Conservation (phyloP, 208 protist genomes). For the Leishmania major region DNA sequence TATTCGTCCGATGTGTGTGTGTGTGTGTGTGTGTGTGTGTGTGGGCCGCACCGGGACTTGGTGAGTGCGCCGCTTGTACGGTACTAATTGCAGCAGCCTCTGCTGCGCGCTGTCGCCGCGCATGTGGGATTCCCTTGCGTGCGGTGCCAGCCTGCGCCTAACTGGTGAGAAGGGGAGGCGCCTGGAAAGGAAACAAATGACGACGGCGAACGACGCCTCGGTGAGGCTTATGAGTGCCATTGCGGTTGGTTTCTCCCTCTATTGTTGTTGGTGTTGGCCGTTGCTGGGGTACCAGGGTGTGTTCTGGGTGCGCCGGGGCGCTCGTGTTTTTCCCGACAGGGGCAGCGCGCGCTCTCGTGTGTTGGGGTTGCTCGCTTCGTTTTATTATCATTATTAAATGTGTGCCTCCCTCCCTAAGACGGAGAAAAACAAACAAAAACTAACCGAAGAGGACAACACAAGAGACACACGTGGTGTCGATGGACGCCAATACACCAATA, state of each 20-base stretch:
- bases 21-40: not conserved
- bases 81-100: not conserved
- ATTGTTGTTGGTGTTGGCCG: not conserved
- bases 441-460: not conserved
- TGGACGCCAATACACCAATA: too few relatives aligned
- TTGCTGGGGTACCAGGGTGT: not conserved
- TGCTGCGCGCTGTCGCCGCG: not conserved
- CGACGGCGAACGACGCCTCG: not conserved
- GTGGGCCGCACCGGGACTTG: not conserved
- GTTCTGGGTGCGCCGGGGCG: not conserved
- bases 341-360: not conserved
- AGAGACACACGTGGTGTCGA: too few relatives aligned
- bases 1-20: not conserved
- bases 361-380: not conserved
- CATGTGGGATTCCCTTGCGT: not conserved
- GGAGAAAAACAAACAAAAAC: not conserved
- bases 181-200: not conserved
- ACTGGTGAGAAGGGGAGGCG: not conserved
- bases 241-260: not conserved
- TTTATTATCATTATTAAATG: not conserved
- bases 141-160: not conserved
- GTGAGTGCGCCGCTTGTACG: not conserved
- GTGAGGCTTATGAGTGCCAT: not conserved
- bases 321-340: not conserved
- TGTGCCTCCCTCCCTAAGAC: not conserved